Evolutionary conservation across 2,329 filamentous ascomycete species (phyloP).

Genomic region (Harringtonia aguacate): DNA sequence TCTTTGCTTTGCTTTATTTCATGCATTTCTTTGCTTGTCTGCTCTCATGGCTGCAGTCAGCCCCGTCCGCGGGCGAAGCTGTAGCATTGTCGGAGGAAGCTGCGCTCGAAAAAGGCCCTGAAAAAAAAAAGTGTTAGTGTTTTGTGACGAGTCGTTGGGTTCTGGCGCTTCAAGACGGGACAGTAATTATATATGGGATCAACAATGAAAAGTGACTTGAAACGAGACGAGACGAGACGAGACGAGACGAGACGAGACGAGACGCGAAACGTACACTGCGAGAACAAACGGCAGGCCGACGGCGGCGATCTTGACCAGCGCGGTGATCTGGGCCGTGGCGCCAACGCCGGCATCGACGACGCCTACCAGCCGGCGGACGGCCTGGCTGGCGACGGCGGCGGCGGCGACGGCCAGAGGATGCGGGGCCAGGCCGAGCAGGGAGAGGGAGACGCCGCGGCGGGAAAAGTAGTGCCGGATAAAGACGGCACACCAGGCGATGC

Average conservation of each 20-base stretch:
- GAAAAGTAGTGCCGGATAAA: slow-evolving; percentile 62
- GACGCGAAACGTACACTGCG: slow-evolving; percentile 44
- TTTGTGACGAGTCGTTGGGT: too few species aligned
- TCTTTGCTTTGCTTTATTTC: neutral
- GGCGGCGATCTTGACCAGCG: slow-evolving; percentile 36
- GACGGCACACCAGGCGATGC: slow-evolving; percentile 66
- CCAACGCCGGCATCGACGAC: slow-evolving; percentile 17
- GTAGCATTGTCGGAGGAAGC: slow-evolving; percentile 41
- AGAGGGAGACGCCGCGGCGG: slow-evolving; percentile 29
- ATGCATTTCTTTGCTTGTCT: too few species aligned
- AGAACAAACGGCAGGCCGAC: slow-evolving; percentile 41
- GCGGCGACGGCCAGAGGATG: slow-evolving; percentile 29
- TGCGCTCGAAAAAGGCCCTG: slow-evolving; percentile 40
- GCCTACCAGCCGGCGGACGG: slow-evolving; percentile 21
- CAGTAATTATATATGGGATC: neutral
- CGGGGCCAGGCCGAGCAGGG: slow-evolving; percentile 31
- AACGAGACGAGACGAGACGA: slow-evolving; percentile 5
- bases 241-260: slow-evolving; percentile 1
- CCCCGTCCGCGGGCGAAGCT: slow-evolving; percentile 7
- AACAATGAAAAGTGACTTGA: neutral
- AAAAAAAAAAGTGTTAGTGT: neutral
- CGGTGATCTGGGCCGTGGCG: slow-evolving; percentile 21
- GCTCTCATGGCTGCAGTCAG: too few species aligned
- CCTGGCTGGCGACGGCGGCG: slow-evolving; percentile 31
- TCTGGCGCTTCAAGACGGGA: too few species aligned